Conservation (phyloP, 805 yeast species). For the Saturnispora bothae region DNA sequence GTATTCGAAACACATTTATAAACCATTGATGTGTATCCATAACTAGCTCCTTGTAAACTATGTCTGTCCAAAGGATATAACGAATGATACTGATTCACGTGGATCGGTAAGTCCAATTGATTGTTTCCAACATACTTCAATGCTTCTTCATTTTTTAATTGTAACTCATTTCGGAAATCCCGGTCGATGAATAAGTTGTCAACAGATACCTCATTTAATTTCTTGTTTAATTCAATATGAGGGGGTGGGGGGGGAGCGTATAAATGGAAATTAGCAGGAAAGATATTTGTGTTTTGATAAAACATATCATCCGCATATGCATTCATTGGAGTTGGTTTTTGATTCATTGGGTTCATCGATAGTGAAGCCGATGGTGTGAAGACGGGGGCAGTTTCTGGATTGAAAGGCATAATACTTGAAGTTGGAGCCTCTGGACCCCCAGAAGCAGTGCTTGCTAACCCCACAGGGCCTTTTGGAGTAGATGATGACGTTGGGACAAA, state of each 20-base stretch:
- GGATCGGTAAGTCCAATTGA: constrained; percentile 54
- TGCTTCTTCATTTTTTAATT: constrained; percentile 69
- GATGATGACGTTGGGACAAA: constrained; percentile 29
- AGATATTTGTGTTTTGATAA: constrained; percentile 28
- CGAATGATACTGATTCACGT: constrained; percentile 75
- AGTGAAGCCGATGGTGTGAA: constrained; percentile 26
- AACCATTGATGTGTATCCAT: constrained; percentile 48
- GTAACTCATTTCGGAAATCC: constrained; percentile 59
- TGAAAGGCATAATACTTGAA: constrained; percentile 11
- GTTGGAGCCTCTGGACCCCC: neutral
- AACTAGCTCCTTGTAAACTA: constrained; percentile 30
- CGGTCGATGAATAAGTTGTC: constrained; percentile 63
- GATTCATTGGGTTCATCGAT: constrained; percentile 27
- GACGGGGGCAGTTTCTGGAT: constrained; percentile 25
- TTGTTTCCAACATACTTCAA: constrained; percentile 44
- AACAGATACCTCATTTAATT: constrained; percentile 62
- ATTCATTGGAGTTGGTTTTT: constrained; percentile 8
- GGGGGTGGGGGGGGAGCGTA: constrained; percentile 89
- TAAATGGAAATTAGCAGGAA: constrained; percentile 68
- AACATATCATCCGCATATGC: constrained; percentile 18
- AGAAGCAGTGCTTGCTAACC: constrained; percentile 7
- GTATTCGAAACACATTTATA: constrained; percentile 72
- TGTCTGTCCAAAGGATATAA: constrained; percentile 67
- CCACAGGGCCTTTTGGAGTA: neutral
- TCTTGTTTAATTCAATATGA: constrained; percentile 46